Conservation (phyloP, 768 basidiomycete genomes). For the Suillus subalutaceus region DNA sequence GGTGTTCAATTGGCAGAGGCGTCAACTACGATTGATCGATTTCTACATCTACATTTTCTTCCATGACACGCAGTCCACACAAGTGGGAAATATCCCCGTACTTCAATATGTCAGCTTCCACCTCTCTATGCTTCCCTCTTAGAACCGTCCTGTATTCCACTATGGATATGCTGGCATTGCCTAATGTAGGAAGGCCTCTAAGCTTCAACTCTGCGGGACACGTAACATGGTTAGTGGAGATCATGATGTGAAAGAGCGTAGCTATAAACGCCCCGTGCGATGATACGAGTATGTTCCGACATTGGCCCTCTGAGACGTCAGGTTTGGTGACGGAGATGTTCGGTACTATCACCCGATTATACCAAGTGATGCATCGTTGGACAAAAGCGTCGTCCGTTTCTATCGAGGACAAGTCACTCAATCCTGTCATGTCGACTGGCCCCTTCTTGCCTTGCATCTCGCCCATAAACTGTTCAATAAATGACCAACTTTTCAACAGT, state of each 20-base stretch:
- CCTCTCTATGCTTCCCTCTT: constrained; percentile 13
- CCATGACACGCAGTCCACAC: constrained; percentile 34
- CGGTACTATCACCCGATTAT: constrained; percentile 49
- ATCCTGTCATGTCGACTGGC: constrained; percentile 16
- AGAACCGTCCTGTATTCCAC: constrained; percentile 27
- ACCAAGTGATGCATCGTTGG: constrained; percentile 62
- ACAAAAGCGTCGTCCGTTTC: constrained; percentile 40
- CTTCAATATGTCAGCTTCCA: constrained; percentile 45
- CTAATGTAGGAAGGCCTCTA: constrained; percentile 22
- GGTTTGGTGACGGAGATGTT: constrained; percentile 24
- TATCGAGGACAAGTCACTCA: constrained; percentile 22
- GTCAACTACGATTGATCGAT: background rate
- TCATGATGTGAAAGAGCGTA: constrained; percentile 50
- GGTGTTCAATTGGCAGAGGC: background rate
- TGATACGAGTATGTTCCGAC: constrained; percentile 52
- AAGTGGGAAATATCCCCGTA: constrained; percentile 64
- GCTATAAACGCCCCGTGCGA: constrained; percentile 71
- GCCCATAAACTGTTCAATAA: constrained; percentile 54
- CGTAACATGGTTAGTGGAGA: constrained; percentile 41
- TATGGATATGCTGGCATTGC: constrained; percentile 28
- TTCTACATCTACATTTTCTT: constrained; percentile 54
- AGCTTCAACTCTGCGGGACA: constrained; percentile 34
- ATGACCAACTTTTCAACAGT: background rate
- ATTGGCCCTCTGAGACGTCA: constrained; percentile 33
- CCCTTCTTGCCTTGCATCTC: constrained; percentile 54